Evolutionary conservation across 164 flowering plant genomes (phyloP).

Genomic region (Brasenia schreberi): DNA sequence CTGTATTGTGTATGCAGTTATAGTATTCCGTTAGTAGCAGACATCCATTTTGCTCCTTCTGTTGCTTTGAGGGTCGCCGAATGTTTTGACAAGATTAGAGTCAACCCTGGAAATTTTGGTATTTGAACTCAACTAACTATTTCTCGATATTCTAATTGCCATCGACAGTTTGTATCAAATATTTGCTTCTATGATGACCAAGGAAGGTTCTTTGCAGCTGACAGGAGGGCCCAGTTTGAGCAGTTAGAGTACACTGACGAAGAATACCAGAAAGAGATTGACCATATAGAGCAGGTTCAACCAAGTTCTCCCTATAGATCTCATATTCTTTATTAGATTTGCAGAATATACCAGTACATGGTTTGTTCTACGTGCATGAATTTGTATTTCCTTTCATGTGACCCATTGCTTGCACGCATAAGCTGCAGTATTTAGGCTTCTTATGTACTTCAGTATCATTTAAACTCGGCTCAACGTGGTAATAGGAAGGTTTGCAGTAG

Average conservation of each 20-base stretch:
- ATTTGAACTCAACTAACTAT: conserved; percentile 1
- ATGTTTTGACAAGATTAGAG: conserved; percentile 96
- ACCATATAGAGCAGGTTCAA: conserved; percentile 85
- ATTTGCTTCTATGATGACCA: conserved; percentile 2
- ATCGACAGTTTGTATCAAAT: background rate
- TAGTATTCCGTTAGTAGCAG: conserved; percentile 92
- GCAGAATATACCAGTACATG: background rate
- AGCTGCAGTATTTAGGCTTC: background rate
- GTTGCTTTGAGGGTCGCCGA: conserved; percentile 93
- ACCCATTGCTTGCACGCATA: background rate
- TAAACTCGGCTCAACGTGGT: no score
- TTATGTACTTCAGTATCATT: background rate
- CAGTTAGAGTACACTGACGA: conserved; percentile 83
- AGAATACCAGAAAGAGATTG: conserved; percentile 92
- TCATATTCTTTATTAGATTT: background rate
- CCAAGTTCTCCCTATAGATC: background rate
- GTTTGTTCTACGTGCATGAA: background rate
- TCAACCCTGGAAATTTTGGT: conserved; percentile 98
- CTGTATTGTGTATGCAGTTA: conserved; percentile 44
- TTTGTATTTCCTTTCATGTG: background rate
- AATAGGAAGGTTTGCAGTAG: background rate
- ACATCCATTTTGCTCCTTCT: conserved; percentile 95
- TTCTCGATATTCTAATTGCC: background rate
- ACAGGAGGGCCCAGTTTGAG: conserved; percentile 95
- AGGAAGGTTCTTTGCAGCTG: conserved; percentile 50